Evolutionary conservation across 805 yeast species (phyloP).

Genomic region (Jamesozyma gamospora): DNA sequence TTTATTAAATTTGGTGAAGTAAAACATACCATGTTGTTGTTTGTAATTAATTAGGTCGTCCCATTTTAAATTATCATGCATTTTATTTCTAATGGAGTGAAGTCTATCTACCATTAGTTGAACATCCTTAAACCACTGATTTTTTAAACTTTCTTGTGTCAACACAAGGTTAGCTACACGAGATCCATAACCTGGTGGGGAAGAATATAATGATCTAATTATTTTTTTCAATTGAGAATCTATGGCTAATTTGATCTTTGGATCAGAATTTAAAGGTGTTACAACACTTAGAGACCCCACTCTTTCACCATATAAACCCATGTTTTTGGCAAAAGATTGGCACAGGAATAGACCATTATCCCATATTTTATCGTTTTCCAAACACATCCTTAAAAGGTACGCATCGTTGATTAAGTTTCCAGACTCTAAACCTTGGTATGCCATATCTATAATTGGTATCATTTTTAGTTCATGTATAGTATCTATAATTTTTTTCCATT

Average conservation of each 20-base stretch:
- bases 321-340: slow-evolving; percentile 90
- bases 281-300: slow-evolving; percentile 67
- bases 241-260: slow-evolving; percentile 44
- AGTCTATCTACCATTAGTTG: slow-evolving; percentile 70
- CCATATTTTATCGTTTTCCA: slow-evolving; percentile 18
- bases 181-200: slow-evolving; percentile 93
- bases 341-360: slow-evolving; percentile 51
- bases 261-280: slow-evolving; percentile 35
- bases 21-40: slow-evolving; percentile 89
- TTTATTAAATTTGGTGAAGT: slow-evolving; percentile 70
- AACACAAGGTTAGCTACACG: slow-evolving; percentile 75
- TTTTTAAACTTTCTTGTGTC: slow-evolving; percentile 45
- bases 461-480: slow-evolving; percentile 48
- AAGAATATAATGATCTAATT: slow-evolving; percentile 80
- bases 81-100: slow-evolving; percentile 54
- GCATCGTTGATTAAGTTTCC: slow-evolving; percentile 74
- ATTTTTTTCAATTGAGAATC: slow-evolving; percentile 77
- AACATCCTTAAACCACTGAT: slow-evolving; percentile 77
- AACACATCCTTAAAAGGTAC: slow-evolving; percentile 36
- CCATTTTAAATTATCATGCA: slow-evolving; percentile 68
- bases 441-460: slow-evolving; percentile 83
- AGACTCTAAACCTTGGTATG: slow-evolving; percentile 90
- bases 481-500: slow-evolving; percentile 70
- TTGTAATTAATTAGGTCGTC: slow-evolving; percentile 54
- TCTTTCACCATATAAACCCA: slow-evolving; percentile 94